Base-by-base conservation (phyloP, 2,329 filamentous ascomycete species). In the Geosmithia putterillii region DNA sequence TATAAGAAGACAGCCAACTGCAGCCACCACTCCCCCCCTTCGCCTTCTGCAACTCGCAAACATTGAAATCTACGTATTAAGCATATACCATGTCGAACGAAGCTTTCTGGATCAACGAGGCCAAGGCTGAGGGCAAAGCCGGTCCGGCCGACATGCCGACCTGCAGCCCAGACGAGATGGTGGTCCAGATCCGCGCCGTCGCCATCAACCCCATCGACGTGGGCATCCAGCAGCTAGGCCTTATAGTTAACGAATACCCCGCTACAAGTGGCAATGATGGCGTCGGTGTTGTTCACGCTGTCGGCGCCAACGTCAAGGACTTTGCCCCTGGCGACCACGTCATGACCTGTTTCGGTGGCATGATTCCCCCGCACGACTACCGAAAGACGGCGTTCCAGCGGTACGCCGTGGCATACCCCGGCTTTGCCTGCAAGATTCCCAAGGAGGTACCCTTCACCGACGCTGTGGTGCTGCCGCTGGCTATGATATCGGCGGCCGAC, bases 241-340 rank as follows among this genome's bases (percentile, higher is more conserved):
- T 63, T 23, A 57, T 65, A 37, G 43, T 64, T 12, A 48, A 63
- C 48, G 54, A 54, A 42, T 58, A 50, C 47, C 55, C 56, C 7
- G 44, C 50, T 22, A 47, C 57, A 25, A 47, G 56, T 15, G 58
- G 58, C 23, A 54, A 51, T 40, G 58, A 61, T 43, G 50, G 55
- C 5, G 58, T 58, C 22, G 58, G 58, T 15, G 49, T 52, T n/a
- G 54, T 60, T 4, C 35, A 52, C 38, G 46, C 54, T 28, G 50
- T 58, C n/a, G 55, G 56, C 28, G 21, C 49, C 2, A 47, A 46
- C 6, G 48, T 47, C 2, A n/a, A 23, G 7, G 43, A 32, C 19
- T 57, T 56, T 49, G 53, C 53, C 40, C 43, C 46, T 3, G 57
- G 57, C 3, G 55, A 59, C 43, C 53, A 53, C 8, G 53, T 59